Evolutionary conservation across 305 asterid genomes (phyloP), one percentile per base, ranked within the genome.

Genomic region (Fraxinus angustifolia): DNA sequence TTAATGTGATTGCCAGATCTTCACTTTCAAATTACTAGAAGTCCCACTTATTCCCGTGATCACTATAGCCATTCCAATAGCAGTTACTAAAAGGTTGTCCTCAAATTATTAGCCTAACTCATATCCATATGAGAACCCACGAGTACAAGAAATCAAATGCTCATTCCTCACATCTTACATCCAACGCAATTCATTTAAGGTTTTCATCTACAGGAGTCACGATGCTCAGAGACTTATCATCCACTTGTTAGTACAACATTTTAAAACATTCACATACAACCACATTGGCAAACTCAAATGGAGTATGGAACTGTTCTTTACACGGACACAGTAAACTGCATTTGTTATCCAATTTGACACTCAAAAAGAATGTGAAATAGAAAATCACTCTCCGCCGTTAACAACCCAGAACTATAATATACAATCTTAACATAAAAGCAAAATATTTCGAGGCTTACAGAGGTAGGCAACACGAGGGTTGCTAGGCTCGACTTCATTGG

Each of bases 401-500:
- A 30, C 38, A 68, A 30, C 36, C 21, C 40, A 30, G 30, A 16
- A 56, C 79, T 56, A 26, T 42, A 80, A 68, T 4, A 68, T 30
- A 68, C 38, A 30, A 68, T 28, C 19, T 28, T 23, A 26, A 65
- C 74, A 8, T 68, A 45, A 14, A 83, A 75, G 73, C 71, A 75
- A 8, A 79, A 70, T 17, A 35, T 21, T 67, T 36, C 19, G 72
- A 73, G 74, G 38, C 98, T 91, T 90, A 95, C 98, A 95, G 34
- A 95, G 93, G 87, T 95, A 95, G 30, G 99, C 97, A 34, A 96
- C 99, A 53, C 99, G 97, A 73, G 99, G 97, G 81, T 96, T 94
- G 94, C 94, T 92, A n/a, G 93, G 93, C 91, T 96, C 99, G 71
- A 96, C 98, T 90, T 96, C 99, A 91, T 96, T 96, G 80, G 99